These are phyloP conservation scores for Penicillium soppii DNA, from an alignment of 495 filamentous ascomycete species.

Conservation along the genomic window DNA sequence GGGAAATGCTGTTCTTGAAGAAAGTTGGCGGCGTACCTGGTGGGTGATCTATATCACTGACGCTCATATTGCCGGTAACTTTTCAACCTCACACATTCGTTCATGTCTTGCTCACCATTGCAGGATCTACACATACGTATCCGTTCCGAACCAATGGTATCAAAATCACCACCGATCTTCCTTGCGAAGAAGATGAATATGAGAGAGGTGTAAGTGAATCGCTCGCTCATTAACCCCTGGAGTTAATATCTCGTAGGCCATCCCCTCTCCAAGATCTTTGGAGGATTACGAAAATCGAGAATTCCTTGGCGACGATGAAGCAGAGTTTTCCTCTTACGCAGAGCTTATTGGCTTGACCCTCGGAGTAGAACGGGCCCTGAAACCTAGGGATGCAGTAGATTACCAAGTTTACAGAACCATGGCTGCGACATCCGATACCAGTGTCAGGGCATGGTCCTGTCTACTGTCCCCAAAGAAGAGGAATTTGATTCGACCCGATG, in stretches of 20 bases:
- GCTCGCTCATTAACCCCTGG: background rate
- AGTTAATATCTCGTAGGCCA: background rate
- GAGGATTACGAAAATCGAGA: conserved; percentile 22
- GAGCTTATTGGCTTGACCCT: conserved; percentile 17
- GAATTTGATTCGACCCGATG: conserved; percentile 13
- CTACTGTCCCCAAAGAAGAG: conserved; percentile 13
- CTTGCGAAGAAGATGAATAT: conserved; percentile 19
- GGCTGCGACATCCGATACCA: conserved; percentile 13
- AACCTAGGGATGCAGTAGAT: background rate
- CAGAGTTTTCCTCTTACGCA: conserved; percentile 19
- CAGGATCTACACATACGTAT: conserved; percentile 14
- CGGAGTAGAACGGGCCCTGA: conserved; percentile 14
- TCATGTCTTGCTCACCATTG: background rate
- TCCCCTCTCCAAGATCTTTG: conserved; percentile 10
- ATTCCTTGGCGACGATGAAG: conserved; percentile 11
- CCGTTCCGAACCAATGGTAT: conserved; percentile 17
- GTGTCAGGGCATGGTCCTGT: conserved; percentile 13
- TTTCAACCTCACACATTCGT: background rate
- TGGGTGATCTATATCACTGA: conserved; percentile 30
- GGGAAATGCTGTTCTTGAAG: conserved; percentile 18
- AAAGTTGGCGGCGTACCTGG: conserved; percentile 32
- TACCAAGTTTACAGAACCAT: conserved; percentile 5
- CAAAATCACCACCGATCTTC: conserved; percentile 15
- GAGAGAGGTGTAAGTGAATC: conserved; percentile 9
- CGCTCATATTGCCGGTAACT: conserved; percentile 24